Percentiles rank a stretch among this genome's conserved stretches.
These are phyloP conservation scores for Neofusicoccum sp. DNA, from an alignment of 2,329 filamentous ascomycete species.

Conservation along the genomic window DNA sequence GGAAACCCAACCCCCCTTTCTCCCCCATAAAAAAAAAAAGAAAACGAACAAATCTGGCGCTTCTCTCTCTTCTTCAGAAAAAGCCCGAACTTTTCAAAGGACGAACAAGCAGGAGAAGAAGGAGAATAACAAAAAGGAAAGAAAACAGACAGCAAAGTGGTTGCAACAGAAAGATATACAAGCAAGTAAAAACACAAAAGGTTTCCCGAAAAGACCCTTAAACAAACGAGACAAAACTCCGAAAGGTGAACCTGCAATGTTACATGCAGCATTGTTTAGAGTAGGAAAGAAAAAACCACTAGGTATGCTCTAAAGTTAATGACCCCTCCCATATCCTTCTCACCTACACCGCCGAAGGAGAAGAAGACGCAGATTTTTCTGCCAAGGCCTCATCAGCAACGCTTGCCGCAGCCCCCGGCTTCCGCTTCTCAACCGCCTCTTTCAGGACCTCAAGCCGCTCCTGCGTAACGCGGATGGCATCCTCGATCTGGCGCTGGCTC, in stretches of 20 bases:
- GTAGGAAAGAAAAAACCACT: neutral
- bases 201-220: neutral
- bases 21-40: neutral
- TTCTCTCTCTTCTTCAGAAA: neutral
- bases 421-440: conserved; percentile 60
- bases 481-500: conserved; percentile 72
- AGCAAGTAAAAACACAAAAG: neutral
- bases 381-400: conserved; percentile 66
- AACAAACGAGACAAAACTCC: conserved; percentile 7
- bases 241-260: neutral
- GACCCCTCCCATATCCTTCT: too few relatives aligned
- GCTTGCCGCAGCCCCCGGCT: conserved; percentile 50
- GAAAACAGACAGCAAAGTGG: neutral
- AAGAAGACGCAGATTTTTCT: conserved; percentile 54
- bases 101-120: neutral
- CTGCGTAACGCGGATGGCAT: conserved; percentile 84
- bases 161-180: conserved; percentile 1
- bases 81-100: neutral
- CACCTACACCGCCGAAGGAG: neutral
- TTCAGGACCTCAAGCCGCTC: conserved; percentile 79
- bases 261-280: neutral
- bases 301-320: neutral
- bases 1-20: too few relatives aligned
- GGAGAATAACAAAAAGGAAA: neutral
- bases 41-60: neutral